These are phyloP conservation scores for Rhodomyrtus tomentosa DNA, from an alignment of 345 rosid species.

Conservation along the genomic window DNA sequence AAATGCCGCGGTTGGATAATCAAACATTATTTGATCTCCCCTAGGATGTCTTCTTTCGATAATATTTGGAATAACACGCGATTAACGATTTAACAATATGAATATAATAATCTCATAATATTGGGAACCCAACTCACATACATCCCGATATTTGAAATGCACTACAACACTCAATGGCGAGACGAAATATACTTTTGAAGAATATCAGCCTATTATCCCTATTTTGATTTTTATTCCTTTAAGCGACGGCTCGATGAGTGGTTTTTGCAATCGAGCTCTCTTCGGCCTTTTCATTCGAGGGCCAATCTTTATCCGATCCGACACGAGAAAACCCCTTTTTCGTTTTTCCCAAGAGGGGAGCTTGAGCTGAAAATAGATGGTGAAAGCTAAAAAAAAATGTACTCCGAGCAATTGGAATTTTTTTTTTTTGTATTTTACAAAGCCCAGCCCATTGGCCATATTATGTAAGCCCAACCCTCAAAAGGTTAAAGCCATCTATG, in stretches of 20 bases:
- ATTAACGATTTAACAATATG: no score
- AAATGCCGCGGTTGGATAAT: not conserved
- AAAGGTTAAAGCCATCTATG: not conserved
- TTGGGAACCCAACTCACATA: no score
- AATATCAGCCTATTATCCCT: fast-evolving
- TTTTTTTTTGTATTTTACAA: no score
- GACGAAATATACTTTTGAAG: not conserved
- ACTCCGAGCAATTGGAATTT: not conserved
- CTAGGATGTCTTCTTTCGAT: no score
- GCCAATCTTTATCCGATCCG: fast-evolving
- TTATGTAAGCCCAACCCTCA: not conserved
- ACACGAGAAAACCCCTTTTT: not conserved
- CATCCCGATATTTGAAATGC: no score
- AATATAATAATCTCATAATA: no score
- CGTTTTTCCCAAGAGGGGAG: no score
- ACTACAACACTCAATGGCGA: not conserved
- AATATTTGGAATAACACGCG: no score
- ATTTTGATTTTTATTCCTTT: not conserved
- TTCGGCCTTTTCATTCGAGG: not conserved
- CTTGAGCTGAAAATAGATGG: not conserved
- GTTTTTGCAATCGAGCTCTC: fast-evolving
- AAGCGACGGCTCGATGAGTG: fast-evolving
- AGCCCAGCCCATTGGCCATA: not conserved
- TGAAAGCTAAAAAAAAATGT: not conserved
- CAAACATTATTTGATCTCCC: not conserved